Evolutionary conservation across 2,329 filamentous ascomycete genomes (phyloP).

Genomic region (Periconia digitata): DNA sequence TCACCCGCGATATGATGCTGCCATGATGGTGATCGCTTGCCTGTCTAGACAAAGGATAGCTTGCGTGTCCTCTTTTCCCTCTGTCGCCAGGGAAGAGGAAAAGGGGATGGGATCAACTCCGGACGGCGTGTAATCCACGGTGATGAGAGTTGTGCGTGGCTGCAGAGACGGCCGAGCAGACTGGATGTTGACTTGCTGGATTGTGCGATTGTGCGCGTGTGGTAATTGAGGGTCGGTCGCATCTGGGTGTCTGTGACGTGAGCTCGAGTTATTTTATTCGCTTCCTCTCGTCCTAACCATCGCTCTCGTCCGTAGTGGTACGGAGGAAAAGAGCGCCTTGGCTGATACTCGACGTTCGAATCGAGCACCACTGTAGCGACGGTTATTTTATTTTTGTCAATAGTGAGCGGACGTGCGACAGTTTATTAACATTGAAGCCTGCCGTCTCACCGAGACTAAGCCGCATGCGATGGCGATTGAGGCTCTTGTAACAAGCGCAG

Average conservation of each 20-base stretch:
- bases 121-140: background rate
- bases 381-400: constrained; percentile 11
- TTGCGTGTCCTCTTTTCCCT: background rate
- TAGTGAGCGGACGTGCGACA: constrained; percentile 5
- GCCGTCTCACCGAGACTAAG: constrained; percentile 4
- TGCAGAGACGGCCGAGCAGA: background rate
- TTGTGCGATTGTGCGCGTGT: background rate
- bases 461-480: constrained; percentile 1
- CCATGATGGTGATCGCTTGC: background rate
- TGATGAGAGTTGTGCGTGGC: background rate
- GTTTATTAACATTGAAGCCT: constrained; percentile 3
- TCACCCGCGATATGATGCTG: too few species aligned
- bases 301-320: background rate
- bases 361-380: constrained; percentile 7
- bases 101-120: background rate
- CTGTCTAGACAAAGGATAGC: background rate
- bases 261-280: background rate
- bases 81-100: too few species aligned
- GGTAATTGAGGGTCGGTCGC: too few species aligned
- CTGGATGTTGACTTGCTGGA: background rate
- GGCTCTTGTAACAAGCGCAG: constrained; percentile 5
- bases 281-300: background rate
- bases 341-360: background rate
- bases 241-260: background rate
- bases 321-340: background rate